A percentile compares a stretch with the other conserved stretches of the same genome.
These are phyloP conservation scores for Fusarium ambrosium DNA, from an alignment of 2,329 filamentous ascomycete species.

Conservation along the genomic window DNA sequence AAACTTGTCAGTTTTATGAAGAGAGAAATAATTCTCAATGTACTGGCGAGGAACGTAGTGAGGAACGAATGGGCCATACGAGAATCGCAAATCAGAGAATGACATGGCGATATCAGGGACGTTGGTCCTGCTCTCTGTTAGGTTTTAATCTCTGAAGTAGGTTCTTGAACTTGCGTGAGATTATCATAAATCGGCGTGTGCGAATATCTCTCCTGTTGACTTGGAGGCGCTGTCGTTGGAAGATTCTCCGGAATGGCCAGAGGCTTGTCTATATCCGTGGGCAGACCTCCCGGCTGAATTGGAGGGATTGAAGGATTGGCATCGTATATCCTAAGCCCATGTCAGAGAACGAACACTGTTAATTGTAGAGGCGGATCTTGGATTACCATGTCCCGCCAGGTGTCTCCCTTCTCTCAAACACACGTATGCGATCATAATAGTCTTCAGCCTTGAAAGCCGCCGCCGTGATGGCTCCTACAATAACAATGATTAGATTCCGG, in stretches of 20 bases:
- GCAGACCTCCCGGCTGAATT: constrained; percentile 59
- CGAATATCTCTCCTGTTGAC: constrained; percentile 59
- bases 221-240: constrained; percentile 57
- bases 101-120: constrained; percentile 69
- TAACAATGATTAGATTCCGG: background rate
- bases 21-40: constrained; percentile 67
- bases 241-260: constrained; percentile 59
- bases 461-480: constrained; percentile 60
- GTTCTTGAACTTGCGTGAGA: constrained; percentile 58
- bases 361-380: background rate
- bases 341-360: background rate
- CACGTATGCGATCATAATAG: constrained; percentile 57
- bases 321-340: constrained; percentile 63
- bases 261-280: constrained; percentile 60
- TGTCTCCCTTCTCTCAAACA: constrained; percentile 59
- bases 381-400: constrained; percentile 61
- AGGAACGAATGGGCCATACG: constrained; percentile 69
- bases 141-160: constrained; percentile 14
- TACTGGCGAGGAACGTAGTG: constrained; percentile 69
- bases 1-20: constrained; percentile 60
- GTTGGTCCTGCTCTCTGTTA: constrained; percentile 59
- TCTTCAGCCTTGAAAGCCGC: constrained; percentile 61
- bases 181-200: constrained; percentile 65
- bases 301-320: constrained; percentile 50
- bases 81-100: constrained; percentile 66